A percentile compares a stretch with the other conserved stretches of the same genome.
These are phyloP conservation scores for Gossypium stocksii DNA, from an alignment of 345 rosid species.

Conservation along the genomic window DNA sequence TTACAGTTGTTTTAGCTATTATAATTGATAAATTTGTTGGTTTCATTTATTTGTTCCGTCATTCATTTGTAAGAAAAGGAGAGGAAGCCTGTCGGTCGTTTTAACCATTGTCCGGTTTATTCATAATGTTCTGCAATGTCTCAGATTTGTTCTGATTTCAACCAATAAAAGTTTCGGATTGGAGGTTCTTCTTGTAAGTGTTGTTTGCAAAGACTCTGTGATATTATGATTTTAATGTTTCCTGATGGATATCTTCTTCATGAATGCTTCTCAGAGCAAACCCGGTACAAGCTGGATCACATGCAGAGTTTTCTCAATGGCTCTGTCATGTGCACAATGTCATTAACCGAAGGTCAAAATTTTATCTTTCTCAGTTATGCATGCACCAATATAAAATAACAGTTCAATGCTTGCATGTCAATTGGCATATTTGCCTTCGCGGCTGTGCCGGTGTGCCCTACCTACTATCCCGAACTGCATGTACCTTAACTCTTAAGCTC, in stretches of 20 bases:
- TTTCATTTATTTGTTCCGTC: not conserved
- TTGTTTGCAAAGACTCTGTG: not conserved
- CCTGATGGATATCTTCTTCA: slow-evolving; percentile 10
- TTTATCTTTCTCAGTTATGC: not conserved
- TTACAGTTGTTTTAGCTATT: too few relatives aligned
- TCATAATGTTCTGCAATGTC: not conserved
- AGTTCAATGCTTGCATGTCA: not conserved
- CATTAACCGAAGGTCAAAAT: slow-evolving; percentile 74
- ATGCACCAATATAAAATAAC: not conserved
- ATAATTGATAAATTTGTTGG: too few relatives aligned
- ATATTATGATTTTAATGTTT: not conserved
- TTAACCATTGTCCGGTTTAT: not conserved
- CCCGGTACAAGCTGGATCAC: slow-evolving; percentile 80
- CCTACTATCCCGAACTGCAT: not conserved
- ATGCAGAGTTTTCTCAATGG: slow-evolving; percentile 85
- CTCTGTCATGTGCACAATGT: slow-evolving; percentile 84
- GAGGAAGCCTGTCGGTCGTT: not conserved
- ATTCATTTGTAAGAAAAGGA: not conserved
- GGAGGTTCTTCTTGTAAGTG: not conserved
- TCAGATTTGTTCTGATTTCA: not conserved
- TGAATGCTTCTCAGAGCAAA: slow-evolving; percentile 45
- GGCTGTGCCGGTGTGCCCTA: not conserved
- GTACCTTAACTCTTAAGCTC: not conserved
- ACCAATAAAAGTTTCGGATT: not conserved
- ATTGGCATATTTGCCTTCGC: not conserved